A percentile compares a stretch with the other conserved stretches of the same genome.
Evolutionary conservation across 805 yeast genomes (phyloP).

Genomic region (Wickerhamomyces subpelliculosus): DNA sequence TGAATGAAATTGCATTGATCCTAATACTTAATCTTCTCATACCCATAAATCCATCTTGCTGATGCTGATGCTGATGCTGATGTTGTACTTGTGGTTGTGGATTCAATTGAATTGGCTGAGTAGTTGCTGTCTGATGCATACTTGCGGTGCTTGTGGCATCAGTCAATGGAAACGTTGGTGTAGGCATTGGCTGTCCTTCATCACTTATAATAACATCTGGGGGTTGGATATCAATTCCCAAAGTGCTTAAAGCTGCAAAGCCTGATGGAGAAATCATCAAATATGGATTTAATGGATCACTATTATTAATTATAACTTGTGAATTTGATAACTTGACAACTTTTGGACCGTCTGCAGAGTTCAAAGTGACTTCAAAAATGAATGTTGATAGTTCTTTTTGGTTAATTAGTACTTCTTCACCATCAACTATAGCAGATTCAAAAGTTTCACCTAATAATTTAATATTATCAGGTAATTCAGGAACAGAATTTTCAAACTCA

Average conservation of each 20-base stretch:
- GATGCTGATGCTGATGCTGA: not conserved
- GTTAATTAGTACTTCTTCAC: conserved; percentile 17
- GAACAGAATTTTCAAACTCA: too few relatives aligned
- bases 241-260: conserved; percentile 11
- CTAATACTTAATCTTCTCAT: too few relatives aligned
- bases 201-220: conserved; percentile 9
- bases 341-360: conserved; percentile 9
- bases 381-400: conserved; percentile 6
- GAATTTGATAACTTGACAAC: conserved; percentile 17
- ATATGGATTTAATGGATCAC: conserved; percentile 18
- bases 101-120: not conserved
- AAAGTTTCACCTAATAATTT: conserved; percentile 18
- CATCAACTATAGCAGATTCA: conserved; percentile 19
- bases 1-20: not conserved
- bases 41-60: not conserved
- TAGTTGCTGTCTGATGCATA: not conserved
- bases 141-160: not conserved
- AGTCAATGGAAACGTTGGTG: not conserved
- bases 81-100: not conserved
- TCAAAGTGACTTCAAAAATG: conserved; percentile 9
- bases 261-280: conserved; percentile 23
- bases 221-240: conserved; percentile 12
- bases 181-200: not conserved
- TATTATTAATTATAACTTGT: conserved; percentile 19
- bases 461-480: too few relatives aligned